Evolutionary conservation across 768 basidiomycete genomes (phyloP), one percentile per base, ranked within the genome.

Genomic region (Suillus weaverae): DNA sequence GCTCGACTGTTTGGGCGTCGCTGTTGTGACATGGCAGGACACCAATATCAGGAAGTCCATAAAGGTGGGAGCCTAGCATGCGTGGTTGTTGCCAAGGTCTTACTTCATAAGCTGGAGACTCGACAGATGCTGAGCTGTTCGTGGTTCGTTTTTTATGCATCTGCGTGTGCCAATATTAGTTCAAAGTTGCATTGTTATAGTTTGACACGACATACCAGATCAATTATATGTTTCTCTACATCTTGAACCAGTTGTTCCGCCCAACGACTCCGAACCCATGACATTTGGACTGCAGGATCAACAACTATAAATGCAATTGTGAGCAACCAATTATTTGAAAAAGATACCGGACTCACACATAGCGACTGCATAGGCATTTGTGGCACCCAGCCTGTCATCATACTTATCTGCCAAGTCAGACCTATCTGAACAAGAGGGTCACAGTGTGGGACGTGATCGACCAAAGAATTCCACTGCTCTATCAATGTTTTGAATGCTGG

Each of bases 251-350:
- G n/a, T 48, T 48, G 22, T 22, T 48, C n/a, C 46, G 6, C 46
- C 22, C 46, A 48, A 48, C 4, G 5, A 48, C 22, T 48, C 46
- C 0, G 46, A 48, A 48, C 3, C 46, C 46, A 48, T 6, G n/a
- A 63, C 44, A 63, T 55, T 35, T 16, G 14, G 26, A 63, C 46
- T 1, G 4, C 43, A 0, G 32, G 53, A 26, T 63, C 30, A 14
- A 57, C 38, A 35, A 63, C 62, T 63, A 41, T 35, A 22, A 14
- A 39, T 38, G 57, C 36, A 60, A 43, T 39, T 22, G 36, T 60
- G 32, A 43, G 32, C 36, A 60, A 60, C 30, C n/a, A 33, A 43
- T 16, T 22, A 35, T 55, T 55, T 35, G 3, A 18, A 22, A 22
- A 48, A 48, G 6, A 48, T 48, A 8, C 46, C 6, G 33, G 22